Base-by-base conservation (phyloP, 495 filamentous ascomycete genomes). In the Hypoxylon lienhwacheense region DNA sequence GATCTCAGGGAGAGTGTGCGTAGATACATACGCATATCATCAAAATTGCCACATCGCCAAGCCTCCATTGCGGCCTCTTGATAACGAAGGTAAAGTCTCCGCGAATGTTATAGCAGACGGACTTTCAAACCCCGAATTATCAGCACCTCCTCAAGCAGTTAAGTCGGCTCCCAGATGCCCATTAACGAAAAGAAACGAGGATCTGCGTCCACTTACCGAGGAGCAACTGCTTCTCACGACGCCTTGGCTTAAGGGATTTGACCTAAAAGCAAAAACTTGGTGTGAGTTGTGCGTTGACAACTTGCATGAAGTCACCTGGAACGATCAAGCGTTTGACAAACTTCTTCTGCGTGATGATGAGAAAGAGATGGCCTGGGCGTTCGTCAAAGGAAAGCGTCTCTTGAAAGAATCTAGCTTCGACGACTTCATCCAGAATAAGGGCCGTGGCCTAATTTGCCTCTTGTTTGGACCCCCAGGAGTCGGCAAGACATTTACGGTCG, bases 361-460 rank as follows among this genome's bases (percentile, higher is more conserved):
- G 36, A 85, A 82, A 62, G 68, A 79, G 28, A 63, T 82, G 5
- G 73, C 84, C 35, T 67, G 74, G 43, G 72, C 80, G 4, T 73
- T 85, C 7, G 75, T 81, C 33, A 70, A 73, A 52, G 66, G 66
- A 6, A 75, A 78, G 52, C 54, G 70, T 8, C 63, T 69, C 12
- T 64, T 67, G 22, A 70, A 59, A 1, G 58, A 66, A 52, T 87
- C 80, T 35, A 85, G 82, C 28, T 89, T 91, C 54, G 87, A 91
- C 59, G 77, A 81, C 55, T 58, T 80, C 25, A 73, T 78, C 35
- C 55, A 66, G 28, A 73, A 73, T 45, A 82, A 83, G 63, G 83
- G 81, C 24, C 75, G 74, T 41, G 81, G 79, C 14, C 68, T 84
- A 14, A 77, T 81, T 21, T 71, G 76, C 17, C 67, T 86, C 2